Evolutionary conservation across 352 stramenopile species (phyloP).

Genomic region (Pythium scleroteichum): DNA sequence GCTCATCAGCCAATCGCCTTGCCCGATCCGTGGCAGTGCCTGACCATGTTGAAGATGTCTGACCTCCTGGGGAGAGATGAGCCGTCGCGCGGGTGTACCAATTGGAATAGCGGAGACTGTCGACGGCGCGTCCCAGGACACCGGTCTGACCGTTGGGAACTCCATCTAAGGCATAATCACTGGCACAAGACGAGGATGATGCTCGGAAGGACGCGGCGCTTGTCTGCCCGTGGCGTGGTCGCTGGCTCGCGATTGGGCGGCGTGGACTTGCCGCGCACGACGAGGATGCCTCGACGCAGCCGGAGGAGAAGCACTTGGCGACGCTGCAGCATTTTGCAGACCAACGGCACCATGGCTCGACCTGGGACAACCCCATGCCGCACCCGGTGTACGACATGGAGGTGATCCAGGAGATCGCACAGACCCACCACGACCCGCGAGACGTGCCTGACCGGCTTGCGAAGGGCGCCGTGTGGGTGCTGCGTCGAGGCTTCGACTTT

Average conservation of each 20-base stretch:
- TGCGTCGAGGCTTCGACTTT: conserved; percentile 55
- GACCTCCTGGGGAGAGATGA: too few species aligned
- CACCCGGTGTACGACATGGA: conserved; percentile 48
- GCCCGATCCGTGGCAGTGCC: too few species aligned
- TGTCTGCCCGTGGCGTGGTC: neutral
- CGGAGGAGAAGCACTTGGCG: conserved; percentile 59
- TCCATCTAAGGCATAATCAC: too few species aligned
- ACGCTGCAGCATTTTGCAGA: conserved; percentile 60
- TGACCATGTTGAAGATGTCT: too few species aligned
- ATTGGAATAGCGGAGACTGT: too few species aligned
- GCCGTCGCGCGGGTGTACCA: too few species aligned
- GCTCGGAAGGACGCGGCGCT: neutral
- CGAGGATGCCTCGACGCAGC: neutral
- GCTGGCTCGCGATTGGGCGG: neutral
- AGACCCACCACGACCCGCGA: conserved; percentile 38
- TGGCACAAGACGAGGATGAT: neutral
- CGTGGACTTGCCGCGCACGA: neutral
- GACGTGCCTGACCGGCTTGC: conserved; percentile 44
- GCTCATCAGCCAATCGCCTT: neutral
- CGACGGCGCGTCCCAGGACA: too few species aligned
- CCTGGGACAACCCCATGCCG: conserved; percentile 42
- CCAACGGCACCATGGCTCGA: conserved; percentile 37
- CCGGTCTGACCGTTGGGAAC: too few species aligned
- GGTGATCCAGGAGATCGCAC: conserved; percentile 31
- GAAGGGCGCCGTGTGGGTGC: conserved; percentile 37